These are phyloP conservation scores for Aegilops umbellulata DNA, from an alignment of 176 grass and related monocot species.

Conservation along the genomic window DNA sequence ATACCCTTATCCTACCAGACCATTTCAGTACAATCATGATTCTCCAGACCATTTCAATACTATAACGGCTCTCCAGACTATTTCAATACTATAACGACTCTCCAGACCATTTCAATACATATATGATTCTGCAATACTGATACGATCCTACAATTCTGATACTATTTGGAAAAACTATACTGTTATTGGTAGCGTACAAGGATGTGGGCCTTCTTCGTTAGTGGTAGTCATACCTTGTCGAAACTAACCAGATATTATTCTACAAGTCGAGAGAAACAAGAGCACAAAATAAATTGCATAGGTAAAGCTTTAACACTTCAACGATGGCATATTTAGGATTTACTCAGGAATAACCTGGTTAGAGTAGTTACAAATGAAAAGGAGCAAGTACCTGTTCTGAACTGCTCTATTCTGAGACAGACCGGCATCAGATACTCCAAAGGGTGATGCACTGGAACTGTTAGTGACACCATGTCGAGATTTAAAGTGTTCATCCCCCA, in stretches of 20 bases:
- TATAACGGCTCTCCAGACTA: too few relatives aligned
- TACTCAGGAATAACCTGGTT: neutral
- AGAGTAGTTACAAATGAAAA: neutral
- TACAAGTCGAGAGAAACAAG: neutral
- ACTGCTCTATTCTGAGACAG: conserved; percentile 64
- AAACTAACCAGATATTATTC: neutral
- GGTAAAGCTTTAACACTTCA: neutral
- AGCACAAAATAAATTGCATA: neutral
- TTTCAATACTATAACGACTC: neutral
- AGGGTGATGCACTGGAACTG: conserved; percentile 49
- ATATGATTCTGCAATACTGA: neutral
- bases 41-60: neutral
- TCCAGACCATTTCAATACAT: neutral
- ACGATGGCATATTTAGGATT: neutral
- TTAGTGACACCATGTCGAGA: conserved; percentile 42
- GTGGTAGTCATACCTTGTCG: neutral
- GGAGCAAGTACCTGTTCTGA: conserved; percentile 66
- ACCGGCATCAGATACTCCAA: conserved; percentile 55
- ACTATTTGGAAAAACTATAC: neutral
- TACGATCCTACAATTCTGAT: neutral
- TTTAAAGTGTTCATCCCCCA: conserved; percentile 60
- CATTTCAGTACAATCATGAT: neutral
- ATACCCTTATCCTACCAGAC: neutral
- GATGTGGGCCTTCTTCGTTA: neutral
- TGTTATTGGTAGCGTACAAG: neutral